Evolutionary conservation across 352 stramenopile species (phyloP).

Genomic region (Phytophthora rubi): DNA sequence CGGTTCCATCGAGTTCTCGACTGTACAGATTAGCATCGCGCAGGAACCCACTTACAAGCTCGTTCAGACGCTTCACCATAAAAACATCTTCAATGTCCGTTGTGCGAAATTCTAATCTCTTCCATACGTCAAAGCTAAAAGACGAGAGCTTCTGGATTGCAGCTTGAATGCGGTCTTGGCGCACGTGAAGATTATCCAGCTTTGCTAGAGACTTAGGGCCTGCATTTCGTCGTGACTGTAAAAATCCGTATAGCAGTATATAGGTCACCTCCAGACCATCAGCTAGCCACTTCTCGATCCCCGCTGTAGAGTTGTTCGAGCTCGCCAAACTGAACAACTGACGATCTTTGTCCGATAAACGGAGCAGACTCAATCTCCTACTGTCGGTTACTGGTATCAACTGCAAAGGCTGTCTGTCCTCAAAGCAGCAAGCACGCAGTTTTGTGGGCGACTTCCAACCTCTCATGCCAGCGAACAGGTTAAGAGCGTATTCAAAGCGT

Average conservation of each 20-base stretch:
- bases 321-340: constrained; percentile 20
- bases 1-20: constrained; percentile 17
- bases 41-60: constrained; percentile 17
- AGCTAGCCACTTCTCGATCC: constrained; percentile 26
- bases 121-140: constrained; percentile 36
- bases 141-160: constrained; percentile 25
- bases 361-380: constrained; percentile 21
- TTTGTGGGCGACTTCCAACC: constrained; percentile 14
- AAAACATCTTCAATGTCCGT: constrained; percentile 22
- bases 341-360: constrained; percentile 28
- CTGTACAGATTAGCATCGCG: constrained; percentile 7
- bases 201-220: constrained; percentile 22
- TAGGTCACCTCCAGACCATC: constrained; percentile 30
- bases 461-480: constrained; percentile 29
- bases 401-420: constrained; percentile 23
- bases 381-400: constrained; percentile 28
- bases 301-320: not conserved
- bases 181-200: constrained; percentile 11
- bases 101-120: constrained; percentile 27
- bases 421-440: constrained; percentile 17
- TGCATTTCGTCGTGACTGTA: constrained; percentile 22
- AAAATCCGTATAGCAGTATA: constrained; percentile 26
- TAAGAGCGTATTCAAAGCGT: constrained; percentile 24
- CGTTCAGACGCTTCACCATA: constrained; percentile 26
- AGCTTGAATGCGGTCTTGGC: constrained; percentile 27